A percentile compares a stretch with the other conserved stretches of the same genome.
Evolutionary conservation across 176 grass and related monocot species (phyloP).

Genomic region (Lolium multiflorum): DNA sequence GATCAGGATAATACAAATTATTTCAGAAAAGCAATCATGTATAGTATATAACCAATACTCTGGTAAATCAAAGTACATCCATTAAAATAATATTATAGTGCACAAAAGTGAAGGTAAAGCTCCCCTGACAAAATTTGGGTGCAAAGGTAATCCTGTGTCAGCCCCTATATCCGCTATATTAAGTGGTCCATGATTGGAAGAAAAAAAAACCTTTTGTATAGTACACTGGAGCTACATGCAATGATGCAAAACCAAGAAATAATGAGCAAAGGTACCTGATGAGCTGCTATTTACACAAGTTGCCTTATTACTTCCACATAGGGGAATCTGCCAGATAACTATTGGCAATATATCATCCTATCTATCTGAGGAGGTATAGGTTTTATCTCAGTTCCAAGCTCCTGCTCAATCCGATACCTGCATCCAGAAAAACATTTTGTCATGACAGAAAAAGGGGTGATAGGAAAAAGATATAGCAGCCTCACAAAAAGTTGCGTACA

Average conservation of each 20-base stretch:
- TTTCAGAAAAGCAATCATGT: background rate
- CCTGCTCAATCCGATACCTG: constrained; percentile 90
- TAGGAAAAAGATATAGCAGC: constrained; percentile 4
- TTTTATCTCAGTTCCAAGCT: constrained; percentile 97
- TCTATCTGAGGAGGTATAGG: constrained; percentile 92
- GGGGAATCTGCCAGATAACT: constrained; percentile 41
- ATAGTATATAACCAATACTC: background rate
- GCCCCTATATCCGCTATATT: background rate
- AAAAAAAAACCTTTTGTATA: background rate
- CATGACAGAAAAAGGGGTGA: constrained; percentile 7
- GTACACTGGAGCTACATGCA: constrained; percentile 22
- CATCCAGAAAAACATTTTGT: constrained; percentile 1
- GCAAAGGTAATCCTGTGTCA: background rate
- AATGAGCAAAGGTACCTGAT: constrained; percentile 61
- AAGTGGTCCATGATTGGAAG: background rate
- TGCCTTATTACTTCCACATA: constrained; percentile 58
- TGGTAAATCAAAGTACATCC: background rate
- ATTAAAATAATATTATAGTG: background rate
- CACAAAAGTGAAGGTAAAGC: background rate
- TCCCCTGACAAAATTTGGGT: background rate
- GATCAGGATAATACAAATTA: background rate
- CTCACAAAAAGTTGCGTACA: constrained; percentile 52
- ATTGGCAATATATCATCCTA: constrained; percentile 79
- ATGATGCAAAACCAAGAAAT: background rate
- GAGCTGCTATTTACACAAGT: constrained; percentile 73